Base-by-base conservation (phyloP, 441 rosid genomes). In the Dalechampia spathulata region DNA sequence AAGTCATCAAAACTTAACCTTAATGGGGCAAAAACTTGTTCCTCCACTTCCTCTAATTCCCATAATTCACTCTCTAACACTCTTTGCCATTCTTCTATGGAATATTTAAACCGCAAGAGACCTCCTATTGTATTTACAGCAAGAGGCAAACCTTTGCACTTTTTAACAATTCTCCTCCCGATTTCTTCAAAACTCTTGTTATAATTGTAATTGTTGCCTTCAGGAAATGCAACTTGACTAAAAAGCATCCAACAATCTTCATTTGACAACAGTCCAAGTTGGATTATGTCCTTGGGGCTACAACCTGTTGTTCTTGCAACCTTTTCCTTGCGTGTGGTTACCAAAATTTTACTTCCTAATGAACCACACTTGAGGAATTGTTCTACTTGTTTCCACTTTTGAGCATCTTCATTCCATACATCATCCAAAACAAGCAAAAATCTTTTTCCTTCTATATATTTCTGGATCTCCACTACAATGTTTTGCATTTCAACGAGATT, bases 1-100 rank as follows among this genome's bases (percentile, higher is more conserved):
- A 61, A 16, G 16, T 52, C 64, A 42, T 20, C 1, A 21, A 52
- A 52, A 41, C 58, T 52, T 38, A 60, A 49, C 55, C 26, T 11
- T 12, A 52, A 16, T 14, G 37, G 52, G 8, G 45, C 52, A 0
- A 25, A 5, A 22, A 52, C 0, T 0, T 15, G 26, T 20, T 8
- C 38, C 13, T 61, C 20, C 22, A 44, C 57, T 42, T 61, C 58
- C 27, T 61, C 13, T 11, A 36, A 13, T 36, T 36, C 13, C 39
- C 39, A 36, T 10, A 11, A 36, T 36, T 36, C 39, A 11, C 39
- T 36, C 5, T 36, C 39, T 36, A 36, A 36, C 10, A 36, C 39
- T 5, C 13, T 11, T 36, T 36, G 11, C 39, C 39, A 36, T 10
- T 36, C 39, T 10, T 11, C 13, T 36, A 36, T 11, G 10, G 39